Percentiles rank a stretch among this genome's conserved stretches.
These are phyloP conservation scores for Suillus bovinus DNA, from an alignment of 768 basidiomycete genomes.

Conservation along the genomic window DNA sequence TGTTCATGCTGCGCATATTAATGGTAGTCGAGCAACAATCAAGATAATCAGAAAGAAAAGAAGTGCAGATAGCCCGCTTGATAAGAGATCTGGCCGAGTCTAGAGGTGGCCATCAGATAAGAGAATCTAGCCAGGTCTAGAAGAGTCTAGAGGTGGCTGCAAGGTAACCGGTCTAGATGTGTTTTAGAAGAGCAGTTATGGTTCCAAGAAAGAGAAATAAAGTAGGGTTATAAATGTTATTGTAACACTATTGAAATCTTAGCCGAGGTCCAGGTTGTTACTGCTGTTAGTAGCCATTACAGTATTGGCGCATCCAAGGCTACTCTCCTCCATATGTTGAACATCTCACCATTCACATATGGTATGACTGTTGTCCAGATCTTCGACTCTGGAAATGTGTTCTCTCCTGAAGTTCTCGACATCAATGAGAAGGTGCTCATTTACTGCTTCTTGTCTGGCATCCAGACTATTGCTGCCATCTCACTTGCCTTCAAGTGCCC, in stretches of 20 bases:
- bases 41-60: too few relatives aligned
- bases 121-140: too few relatives aligned
- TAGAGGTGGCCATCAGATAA: too few relatives aligned
- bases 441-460: conserved; percentile 87
- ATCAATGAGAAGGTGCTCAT: conserved; percentile 90
- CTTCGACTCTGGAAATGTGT: conserved; percentile 91
- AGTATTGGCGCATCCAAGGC: conserved; percentile 97
- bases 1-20: too few relatives aligned
- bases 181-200: too few relatives aligned
- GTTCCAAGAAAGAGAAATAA: too few relatives aligned
- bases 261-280: conserved; percentile 93
- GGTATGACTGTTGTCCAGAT: conserved; percentile 99
- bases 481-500: conserved; percentile 96
- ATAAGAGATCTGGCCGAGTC: too few relatives aligned
- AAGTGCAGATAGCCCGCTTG: too few relatives aligned
- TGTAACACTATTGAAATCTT: conserved; percentile 99
- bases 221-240: too few relatives aligned
- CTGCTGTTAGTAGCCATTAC: conserved; percentile 61
- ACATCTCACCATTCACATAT: conserved; percentile 99
- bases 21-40: too few relatives aligned
- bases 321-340: conserved; percentile 98
- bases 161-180: too few relatives aligned
- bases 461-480: conserved; percentile 95
- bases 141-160: too few relatives aligned
- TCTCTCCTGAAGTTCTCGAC: conserved; percentile 89